Base-by-base conservation (phyloP, 768 basidiomycete genomes). In the Gloeostereum incarnatum region DNA sequence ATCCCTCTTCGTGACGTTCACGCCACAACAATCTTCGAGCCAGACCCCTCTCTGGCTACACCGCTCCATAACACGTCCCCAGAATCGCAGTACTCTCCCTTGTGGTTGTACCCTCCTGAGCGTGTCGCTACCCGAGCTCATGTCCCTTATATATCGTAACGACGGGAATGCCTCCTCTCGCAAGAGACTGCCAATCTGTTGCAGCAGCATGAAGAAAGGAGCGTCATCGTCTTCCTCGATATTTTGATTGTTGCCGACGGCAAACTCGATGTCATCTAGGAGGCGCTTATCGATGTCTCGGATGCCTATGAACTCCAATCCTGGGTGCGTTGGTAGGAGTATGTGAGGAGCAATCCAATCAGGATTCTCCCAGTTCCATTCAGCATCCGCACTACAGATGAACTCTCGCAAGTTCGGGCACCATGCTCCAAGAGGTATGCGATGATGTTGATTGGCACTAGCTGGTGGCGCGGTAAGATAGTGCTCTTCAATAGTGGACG, bases 341-440 rank as follows among this genome's bases (percentile, higher is more conserved):
- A 81, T 65, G 39, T 86, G 83, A 3, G 83, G 81, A 10, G 83
- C 79, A 48, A 85, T 84, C 83, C 82, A 85, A 50, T 86, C 81
- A 0, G 83, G 83, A 36, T 62, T 67, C 47, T 75, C 68, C 83
- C 83, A 85, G 45, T 84, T 80, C 83, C 83, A 86, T 49, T 81
- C 81, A 1, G 81, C 82, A 43, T 85, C 81, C 1, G 83, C 82
- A 31, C 69, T 73, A 50, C 81, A 84, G 35, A 86, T 78, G 53
- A 86, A 80, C 48, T 82, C 69, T 23, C 59, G 60, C 25, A 86
- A 61, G 45, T 78, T 75, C 0, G 83, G 83, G 45, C 79, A 82
- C 75, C 77, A 81, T 13, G 63, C 62, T n/a, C 74, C 75, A 5
- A 85, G 63, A 3, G 71, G 71, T 13, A 76, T 61, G 40, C 51